A percentile compares a stretch with the other conserved stretches of the same genome.
Conservation (phyloP, 176 grass and related monocot genomes). For the Leersia perrieri region DNA sequence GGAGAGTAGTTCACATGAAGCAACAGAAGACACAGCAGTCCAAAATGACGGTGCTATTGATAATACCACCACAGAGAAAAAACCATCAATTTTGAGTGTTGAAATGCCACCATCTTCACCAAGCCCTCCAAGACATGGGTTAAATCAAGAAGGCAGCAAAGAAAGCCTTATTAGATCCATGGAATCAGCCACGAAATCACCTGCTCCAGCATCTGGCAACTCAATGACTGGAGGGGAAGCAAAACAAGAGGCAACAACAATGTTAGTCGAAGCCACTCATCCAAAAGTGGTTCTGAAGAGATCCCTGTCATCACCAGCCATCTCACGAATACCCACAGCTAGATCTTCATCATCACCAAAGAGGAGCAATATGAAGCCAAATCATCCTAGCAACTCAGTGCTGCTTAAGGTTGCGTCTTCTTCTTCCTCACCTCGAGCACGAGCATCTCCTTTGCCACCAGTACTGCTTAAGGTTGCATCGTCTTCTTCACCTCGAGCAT, state of each 20-base stretch:
- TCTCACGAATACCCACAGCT: not conserved
- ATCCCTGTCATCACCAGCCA: conserved; percentile 2
- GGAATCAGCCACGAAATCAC: not conserved
- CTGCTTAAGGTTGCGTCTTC: not conserved
- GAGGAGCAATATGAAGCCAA: not conserved
- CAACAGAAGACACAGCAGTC: not conserved
- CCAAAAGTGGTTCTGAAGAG: conserved; percentile 7
- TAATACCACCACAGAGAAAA: not conserved
- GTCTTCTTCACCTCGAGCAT: not conserved
- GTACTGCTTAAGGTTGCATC: not conserved
- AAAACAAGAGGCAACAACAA: not conserved
- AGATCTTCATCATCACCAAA: not conserved
- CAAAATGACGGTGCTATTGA: not conserved
- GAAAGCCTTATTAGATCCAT: not conserved
- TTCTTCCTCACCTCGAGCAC: not conserved
- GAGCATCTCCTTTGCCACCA: not conserved
- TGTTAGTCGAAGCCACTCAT: not conserved
- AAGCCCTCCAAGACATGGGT: not conserved
- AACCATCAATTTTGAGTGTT: not conserved
- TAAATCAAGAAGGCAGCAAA: not conserved
- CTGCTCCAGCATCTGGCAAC: not conserved
- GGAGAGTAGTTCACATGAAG: conserved; percentile 2
- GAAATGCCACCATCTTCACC: not conserved
- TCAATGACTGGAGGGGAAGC: not conserved
- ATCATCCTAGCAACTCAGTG: not conserved